Base-by-base conservation (phyloP, 1,139 yeast species). In the Candida frijolesensis region DNA sequence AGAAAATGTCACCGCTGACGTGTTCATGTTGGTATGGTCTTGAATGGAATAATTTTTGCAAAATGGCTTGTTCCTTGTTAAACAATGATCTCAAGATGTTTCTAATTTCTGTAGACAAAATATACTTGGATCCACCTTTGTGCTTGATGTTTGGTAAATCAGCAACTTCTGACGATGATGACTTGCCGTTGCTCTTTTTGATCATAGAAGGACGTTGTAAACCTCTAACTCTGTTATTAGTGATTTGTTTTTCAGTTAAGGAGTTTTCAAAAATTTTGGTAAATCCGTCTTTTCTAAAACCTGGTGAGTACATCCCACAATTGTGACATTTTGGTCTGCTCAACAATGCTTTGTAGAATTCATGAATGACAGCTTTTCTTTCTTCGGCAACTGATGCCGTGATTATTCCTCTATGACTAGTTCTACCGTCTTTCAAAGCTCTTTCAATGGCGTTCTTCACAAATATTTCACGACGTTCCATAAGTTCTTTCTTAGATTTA, bases 281-380 rank as follows among this genome's bases (percentile, higher is more conserved):
- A 64, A 84, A 88, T 0, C 99, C 99, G 66, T 95, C 99, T 65
- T 92, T 94, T 74, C 99, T 84, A 77, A 86, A 94, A 42, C 86
- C 78, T 50, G 99, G 98, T 42, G 97, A 90, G 68, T 79, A 89
- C 96, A 92, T 89, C 46, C 91, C 89, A 80, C 99, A 95, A 70
- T 91, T 91, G 64, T 89, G 96, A 81, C 99, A 95, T 68, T 85
- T 88, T 51, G 90, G 85, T 69, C 97, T 84, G 46, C 86, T 71
- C 58, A 89, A 74, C 50, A 91, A 72, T 59, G 82, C 81, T 61
- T 80, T 83, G 74, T 91, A 89, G 61, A 92, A 87, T 40, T 85
- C 89, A 54, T 85, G 87, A 56, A 95, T 79, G 55, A 87, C 72
- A 16, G 67, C 69, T 65, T 92, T 92, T 70, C 99, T 84, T 70